Conservation (phyloP, 148 eudicot species). For the Limonium bicolor region DNA sequence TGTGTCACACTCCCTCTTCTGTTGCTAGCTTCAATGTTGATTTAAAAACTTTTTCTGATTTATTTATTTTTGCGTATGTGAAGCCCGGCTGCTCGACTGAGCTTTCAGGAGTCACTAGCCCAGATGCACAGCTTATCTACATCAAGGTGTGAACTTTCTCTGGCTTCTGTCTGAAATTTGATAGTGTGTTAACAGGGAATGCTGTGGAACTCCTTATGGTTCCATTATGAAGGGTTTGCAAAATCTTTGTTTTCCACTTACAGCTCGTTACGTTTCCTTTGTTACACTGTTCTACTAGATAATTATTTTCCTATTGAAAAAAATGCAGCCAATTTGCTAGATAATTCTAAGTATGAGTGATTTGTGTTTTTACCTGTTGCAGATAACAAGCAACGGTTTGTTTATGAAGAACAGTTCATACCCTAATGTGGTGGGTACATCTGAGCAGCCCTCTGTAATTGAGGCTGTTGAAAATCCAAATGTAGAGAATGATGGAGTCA, state of each 20-base stretch:
- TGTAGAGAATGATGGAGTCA: slow-evolving; percentile 25
- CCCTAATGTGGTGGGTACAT: slow-evolving; percentile 16
- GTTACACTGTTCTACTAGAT: too few relatives aligned
- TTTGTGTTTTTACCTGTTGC: slow-evolving; percentile 16
- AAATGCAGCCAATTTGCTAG: too few relatives aligned
- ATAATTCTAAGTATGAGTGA: too few relatives aligned
- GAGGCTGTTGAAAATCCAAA: slow-evolving; percentile 16
- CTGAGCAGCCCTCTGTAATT: slow-evolving; percentile 15
- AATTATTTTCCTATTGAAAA: too few relatives aligned
- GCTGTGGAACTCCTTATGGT: background rate
- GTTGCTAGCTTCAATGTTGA: background rate
- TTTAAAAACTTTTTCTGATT: background rate
- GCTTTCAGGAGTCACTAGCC: slow-evolving; percentile 46
- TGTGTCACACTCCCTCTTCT: too few relatives aligned
- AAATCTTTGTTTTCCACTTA: too few relatives aligned
- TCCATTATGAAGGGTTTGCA: background rate
- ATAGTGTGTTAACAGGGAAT: too few relatives aligned
- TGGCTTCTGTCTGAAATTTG: too few relatives aligned
- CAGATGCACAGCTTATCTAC: slow-evolving; percentile 67
- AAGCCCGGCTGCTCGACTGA: slow-evolving; percentile 97
- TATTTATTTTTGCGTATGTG: slow-evolving; percentile 9
- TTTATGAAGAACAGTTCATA: slow-evolving; percentile 47
- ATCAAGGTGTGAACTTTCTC: slow-evolving; percentile 40
- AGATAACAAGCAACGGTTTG: slow-evolving; percentile 82
- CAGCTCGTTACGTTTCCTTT: too few relatives aligned